Percentiles rank a stretch among this genome's conserved stretches.
Conservation (phyloP, 2,329 filamentous ascomycete genomes). For the Rasamsonia emersonii region DNA sequence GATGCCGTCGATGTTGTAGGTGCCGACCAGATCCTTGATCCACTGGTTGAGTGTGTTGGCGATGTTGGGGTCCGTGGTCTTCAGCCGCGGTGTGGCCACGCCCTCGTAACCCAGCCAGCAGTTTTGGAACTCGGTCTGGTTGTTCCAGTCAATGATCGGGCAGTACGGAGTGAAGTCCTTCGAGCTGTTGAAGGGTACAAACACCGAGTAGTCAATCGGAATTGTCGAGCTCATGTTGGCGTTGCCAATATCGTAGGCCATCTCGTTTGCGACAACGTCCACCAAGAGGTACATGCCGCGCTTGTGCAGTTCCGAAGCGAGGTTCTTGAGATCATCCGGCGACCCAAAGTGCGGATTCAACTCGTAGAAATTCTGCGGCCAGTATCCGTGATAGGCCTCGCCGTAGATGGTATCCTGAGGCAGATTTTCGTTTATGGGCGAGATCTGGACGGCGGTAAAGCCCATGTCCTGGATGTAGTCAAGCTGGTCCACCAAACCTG, state of each 20-base stretch:
- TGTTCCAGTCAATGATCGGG: constrained; percentile 19
- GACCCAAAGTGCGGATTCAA: constrained; percentile 40
- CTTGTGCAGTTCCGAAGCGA: constrained; percentile 33
- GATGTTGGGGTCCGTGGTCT: constrained; percentile 29
- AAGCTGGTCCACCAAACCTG: constrained; percentile 34
- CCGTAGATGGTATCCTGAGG: constrained; percentile 24
- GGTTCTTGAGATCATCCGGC: constrained; percentile 32
- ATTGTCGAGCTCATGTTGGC: constrained; percentile 6
- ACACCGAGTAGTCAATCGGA: constrained; percentile 12
- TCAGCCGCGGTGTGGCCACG: constrained; percentile 35
- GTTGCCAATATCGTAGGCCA: constrained; percentile 14
- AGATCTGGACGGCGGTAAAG: constrained; percentile 38
- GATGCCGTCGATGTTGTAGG: constrained; percentile 37
- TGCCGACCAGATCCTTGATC: constrained; percentile 26
- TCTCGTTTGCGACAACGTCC: constrained; percentile 41
- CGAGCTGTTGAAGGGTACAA: constrained; percentile 13
- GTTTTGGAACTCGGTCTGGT: constrained; percentile 22
- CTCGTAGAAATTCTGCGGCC: constrained; percentile 35
- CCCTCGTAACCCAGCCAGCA: constrained; percentile 42
- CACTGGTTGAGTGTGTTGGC: constrained; percentile 27
- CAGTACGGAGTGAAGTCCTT: constrained; percentile 22
- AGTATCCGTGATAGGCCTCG: constrained; percentile 39
- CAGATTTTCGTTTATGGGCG: constrained; percentile 26
- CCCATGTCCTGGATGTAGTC: constrained; percentile 40
- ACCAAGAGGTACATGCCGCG: constrained; percentile 41